A percentile compares a stretch with the other conserved stretches of the same genome.
These are phyloP conservation scores for Colletotrichum camelliae DNA, from an alignment of 2,329 filamentous ascomycete genomes.

Conservation along the genomic window DNA sequence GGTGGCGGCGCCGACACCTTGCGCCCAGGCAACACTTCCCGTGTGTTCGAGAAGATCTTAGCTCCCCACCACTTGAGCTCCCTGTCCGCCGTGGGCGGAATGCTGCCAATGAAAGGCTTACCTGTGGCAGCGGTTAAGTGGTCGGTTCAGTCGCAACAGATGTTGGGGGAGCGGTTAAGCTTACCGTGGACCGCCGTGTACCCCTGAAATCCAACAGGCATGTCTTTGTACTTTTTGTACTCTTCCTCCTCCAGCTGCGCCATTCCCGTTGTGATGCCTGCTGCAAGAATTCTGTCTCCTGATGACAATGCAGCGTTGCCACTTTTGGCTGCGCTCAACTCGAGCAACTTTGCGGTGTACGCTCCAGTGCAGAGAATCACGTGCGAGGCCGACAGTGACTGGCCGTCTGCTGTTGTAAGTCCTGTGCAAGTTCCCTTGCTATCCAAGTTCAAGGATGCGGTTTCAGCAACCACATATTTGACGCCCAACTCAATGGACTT, in stretches of 20 bases:
- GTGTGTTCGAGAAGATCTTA: conserved; percentile 63
- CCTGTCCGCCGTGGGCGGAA: conserved; percentile 57
- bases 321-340: conserved; percentile 52
- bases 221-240: conserved; percentile 46
- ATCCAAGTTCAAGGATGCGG: conserved; percentile 49
- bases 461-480: conserved; percentile 61
- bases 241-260: conserved; percentile 55
- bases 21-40: conserved; percentile 56
- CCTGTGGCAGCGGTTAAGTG: conserved; percentile 39
- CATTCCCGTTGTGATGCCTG: conserved; percentile 64
- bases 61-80: conserved; percentile 68
- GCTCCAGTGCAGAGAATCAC: conserved; percentile 62
- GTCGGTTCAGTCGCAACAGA: background rate
- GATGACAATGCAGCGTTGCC: conserved; percentile 54
- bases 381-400: conserved; percentile 51
- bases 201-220: conserved; percentile 54
- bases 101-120: conserved; percentile 58
- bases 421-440: conserved; percentile 49
- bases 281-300: conserved; percentile 60
- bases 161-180: conserved; percentile 30
- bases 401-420: conserved; percentile 50
- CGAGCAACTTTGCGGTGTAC: conserved; percentile 61
- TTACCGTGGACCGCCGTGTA: conserved; percentile 40
- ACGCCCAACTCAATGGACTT: conserved; percentile 60
- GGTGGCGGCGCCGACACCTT: conserved; percentile 62